These are phyloP conservation scores for Starmerella khaoyaiensis DNA, from an alignment of 805 yeast genomes.

Conservation along the genomic window DNA sequence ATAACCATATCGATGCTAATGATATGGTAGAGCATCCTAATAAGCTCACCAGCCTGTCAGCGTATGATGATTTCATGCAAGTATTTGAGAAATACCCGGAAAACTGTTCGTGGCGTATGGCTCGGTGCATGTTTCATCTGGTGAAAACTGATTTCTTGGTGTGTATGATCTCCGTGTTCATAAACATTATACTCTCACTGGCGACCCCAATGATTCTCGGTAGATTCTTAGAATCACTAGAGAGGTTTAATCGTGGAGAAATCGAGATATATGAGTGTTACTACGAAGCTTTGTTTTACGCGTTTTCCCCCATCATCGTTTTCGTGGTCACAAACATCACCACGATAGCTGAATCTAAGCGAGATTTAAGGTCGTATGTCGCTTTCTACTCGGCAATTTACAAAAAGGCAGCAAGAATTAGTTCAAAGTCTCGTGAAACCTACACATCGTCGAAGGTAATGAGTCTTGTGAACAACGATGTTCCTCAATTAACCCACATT, in stretches of 20 bases:
- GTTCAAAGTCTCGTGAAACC: conserved; percentile 47
- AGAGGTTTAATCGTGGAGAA: conserved; percentile 8
- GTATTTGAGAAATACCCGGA: conserved; percentile 1
- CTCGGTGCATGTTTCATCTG: conserved; percentile 4
- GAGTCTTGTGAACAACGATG: conserved; percentile 84
- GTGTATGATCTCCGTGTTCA: conserved; percentile 9
- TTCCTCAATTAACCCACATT: conserved; percentile 70
- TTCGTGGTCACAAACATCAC: no score
- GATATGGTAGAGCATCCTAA: conserved; percentile 21
- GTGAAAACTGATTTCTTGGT: conserved; percentile 5
- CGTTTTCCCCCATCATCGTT: conserved; percentile 15
- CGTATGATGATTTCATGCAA: conserved; percentile 8
- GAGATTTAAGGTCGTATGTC: no score
- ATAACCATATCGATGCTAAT: conserved; percentile 13
- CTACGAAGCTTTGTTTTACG: conserved; percentile 18
- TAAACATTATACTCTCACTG: conserved; percentile 13
- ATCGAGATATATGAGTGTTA: conserved; percentile 15
- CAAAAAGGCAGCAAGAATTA: conserved; percentile 56
- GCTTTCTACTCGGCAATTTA: conserved; percentile 55
- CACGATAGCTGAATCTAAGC: no score
- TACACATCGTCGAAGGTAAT: conserved; percentile 84
- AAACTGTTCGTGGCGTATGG: conserved; percentile 15
- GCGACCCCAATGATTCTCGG: conserved; percentile 16
- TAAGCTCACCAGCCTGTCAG: conserved; percentile 17
- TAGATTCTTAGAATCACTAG: conserved; percentile 17